phyloP scores from a whole-genome alignment of 1,284 basidiomycete species.

The Pseudozyma sp. region DNA sequence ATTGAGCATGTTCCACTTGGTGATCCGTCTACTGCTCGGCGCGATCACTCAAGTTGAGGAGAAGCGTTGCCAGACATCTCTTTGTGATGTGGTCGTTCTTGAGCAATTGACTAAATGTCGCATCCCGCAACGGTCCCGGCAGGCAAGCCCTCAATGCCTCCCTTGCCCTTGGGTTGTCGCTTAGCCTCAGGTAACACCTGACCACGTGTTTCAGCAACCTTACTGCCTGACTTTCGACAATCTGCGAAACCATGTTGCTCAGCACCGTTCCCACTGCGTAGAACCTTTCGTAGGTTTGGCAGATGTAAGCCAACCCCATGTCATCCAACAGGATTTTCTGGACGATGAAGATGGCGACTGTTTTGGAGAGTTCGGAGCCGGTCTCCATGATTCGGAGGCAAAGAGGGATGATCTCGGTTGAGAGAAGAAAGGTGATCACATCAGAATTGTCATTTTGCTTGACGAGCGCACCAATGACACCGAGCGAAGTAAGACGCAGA shows the following conservation, averaged over 20 bases:
- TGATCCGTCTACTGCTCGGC: conserved; percentile 63
- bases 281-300: conserved; percentile 98
- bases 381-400: conserved; percentile 99
- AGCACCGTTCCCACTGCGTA: conserved; percentile 98
- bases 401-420: conserved; percentile 98
- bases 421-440: conserved; percentile 98
- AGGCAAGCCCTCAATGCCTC: conserved; percentile 96
- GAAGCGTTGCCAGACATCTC: conserved; percentile 91
- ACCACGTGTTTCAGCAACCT: conserved; percentile 97
- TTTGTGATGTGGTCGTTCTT: conserved; percentile 71
- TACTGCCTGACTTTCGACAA: conserved; percentile 90
- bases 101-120: conserved; percentile 89
- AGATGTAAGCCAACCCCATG: conserved; percentile 97
- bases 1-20: too few relatives aligned
- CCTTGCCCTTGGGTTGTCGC: conserved; percentile 95
- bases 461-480: conserved; percentile 97
- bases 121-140: conserved; percentile 94
- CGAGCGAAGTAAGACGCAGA: conserved; percentile 93
- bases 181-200: conserved; percentile 92
- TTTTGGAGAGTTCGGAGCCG: conserved; percentile 98
- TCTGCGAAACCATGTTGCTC: conserved; percentile 94
- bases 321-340: conserved; percentile 99
- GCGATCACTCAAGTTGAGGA: conserved; percentile 82
- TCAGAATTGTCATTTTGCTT: conserved; percentile 96
- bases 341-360: conserved; percentile 99